phyloP scores from a whole-genome alignment of 257 asterid species.

The Primulina eburnea region DNA sequence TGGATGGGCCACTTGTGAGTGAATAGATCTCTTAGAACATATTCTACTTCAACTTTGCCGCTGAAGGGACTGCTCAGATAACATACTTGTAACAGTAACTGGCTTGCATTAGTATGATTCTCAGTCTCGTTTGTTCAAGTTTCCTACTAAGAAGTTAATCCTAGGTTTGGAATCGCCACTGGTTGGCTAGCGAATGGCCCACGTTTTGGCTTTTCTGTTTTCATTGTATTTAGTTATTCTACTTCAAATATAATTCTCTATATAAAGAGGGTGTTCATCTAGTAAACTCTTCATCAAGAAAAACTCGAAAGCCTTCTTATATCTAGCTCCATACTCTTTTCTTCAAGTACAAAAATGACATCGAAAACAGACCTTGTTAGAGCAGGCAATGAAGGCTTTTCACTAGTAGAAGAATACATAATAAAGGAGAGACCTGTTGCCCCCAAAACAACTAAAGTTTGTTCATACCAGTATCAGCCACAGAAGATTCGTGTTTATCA shows the following conservation, averaged over 20 bases:
- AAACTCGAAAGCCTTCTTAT: background rate
- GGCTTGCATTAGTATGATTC: background rate
- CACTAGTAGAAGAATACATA: constrained; percentile 24
- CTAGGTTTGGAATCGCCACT: constrained; percentile 26
- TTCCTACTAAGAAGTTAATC: background rate
- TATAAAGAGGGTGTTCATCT: constrained; percentile 25
- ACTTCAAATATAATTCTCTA: constrained; percentile 17
- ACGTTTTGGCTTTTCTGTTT: constrained; percentile 1
- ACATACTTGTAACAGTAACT: background rate
- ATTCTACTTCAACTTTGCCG: background rate
- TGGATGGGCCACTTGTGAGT: background rate
- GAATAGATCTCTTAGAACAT: background rate
- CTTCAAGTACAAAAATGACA: constrained; percentile 35
- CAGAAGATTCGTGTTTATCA: constrained; percentile 25
- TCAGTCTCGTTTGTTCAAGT: constrained; percentile 8
- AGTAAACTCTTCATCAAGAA: constrained; percentile 9
- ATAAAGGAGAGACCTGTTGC: constrained; percentile 21
- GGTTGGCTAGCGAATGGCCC: constrained; percentile 24
- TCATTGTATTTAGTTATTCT: background rate
- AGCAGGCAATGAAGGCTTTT: constrained; percentile 45
- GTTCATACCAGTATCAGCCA: constrained; percentile 31
- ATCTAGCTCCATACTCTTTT: constrained; percentile 6
- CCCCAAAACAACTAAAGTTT: constrained; percentile 7
- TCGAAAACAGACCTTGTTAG: constrained; percentile 32
- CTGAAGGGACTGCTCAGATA: background rate